Percentiles rank a stretch among this genome's conserved stretches.
Evolutionary conservation across 371 early-diverging fungal genomes (phyloP).

Genomic region (Nosema muscidifuracis): DNA sequence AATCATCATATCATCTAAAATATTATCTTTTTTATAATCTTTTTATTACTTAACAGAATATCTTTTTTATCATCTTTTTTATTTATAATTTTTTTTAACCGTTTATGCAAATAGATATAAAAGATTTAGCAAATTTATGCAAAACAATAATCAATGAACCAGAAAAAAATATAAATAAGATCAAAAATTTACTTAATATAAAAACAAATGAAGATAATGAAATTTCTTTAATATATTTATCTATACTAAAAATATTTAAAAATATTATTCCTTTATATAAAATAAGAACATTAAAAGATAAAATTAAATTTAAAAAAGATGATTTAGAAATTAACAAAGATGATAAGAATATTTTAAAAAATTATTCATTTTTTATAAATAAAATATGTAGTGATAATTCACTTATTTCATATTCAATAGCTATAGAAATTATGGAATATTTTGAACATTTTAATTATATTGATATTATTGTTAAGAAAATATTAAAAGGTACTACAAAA

Average conservation of each 20-base stretch:
- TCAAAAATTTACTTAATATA: constrained; percentile 3
- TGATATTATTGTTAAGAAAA: constrained; percentile 37
- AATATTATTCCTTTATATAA: constrained; percentile 49
- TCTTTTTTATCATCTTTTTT: background rate
- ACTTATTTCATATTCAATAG: constrained; percentile 15
- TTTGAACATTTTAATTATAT: constrained; percentile 55
- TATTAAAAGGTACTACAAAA: constrained; percentile 38
- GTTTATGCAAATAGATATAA: constrained; percentile 23
- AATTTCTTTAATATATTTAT: constrained; percentile 15
- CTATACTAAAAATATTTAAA: constrained; percentile 50
- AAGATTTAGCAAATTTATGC: constrained; percentile 34
- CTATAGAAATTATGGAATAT: constrained; percentile 28
- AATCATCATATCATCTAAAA: too few species aligned
- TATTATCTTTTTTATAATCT: background rate
- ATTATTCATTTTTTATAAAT: constrained; percentile 42
- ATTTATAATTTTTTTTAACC: background rate
- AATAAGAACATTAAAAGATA: constrained; percentile 37
- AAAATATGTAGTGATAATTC: constrained; percentile 3
- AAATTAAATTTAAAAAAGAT: constrained; percentile 40
- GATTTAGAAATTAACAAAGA: constrained; percentile 13
- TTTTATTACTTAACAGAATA: too few species aligned
- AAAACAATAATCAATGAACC: constrained; percentile 38
- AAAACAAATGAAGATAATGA: background rate
- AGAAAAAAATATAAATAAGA: constrained; percentile 5
- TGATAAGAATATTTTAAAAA: constrained; percentile 33